phyloP scores from a whole-genome alignment of 495 filamentous ascomycete species.

The Filosporella fistucella region DNA sequence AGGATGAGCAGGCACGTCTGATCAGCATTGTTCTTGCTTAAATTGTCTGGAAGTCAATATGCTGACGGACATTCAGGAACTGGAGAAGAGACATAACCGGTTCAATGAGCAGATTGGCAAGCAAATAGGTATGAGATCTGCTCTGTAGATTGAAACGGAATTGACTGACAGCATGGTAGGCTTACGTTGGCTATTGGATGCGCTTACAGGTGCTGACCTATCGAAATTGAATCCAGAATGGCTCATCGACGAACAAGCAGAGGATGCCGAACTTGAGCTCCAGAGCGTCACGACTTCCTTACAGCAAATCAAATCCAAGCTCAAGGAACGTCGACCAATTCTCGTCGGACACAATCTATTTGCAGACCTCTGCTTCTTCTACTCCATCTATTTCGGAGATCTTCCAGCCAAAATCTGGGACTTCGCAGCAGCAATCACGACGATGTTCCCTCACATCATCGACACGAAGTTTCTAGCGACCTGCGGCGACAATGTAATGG shows the following conservation, averaged over 20 bases:
- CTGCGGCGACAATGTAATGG: slow-evolving; percentile 14
- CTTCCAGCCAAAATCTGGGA: slow-evolving; percentile 58
- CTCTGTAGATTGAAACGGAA: not conserved
- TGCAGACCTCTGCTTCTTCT: slow-evolving; percentile 68
- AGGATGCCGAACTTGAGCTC: slow-evolving; percentile 21
- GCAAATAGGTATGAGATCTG: slow-evolving; percentile 23
- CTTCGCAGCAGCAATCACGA: slow-evolving; percentile 58
- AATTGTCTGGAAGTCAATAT: slow-evolving; percentile 7
- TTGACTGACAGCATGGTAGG: slow-evolving; percentile 32
- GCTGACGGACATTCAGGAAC: slow-evolving; percentile 8
- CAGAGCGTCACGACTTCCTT: slow-evolving; percentile 26
- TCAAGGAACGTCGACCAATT: slow-evolving; percentile 45
- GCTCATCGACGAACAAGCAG: slow-evolving; percentile 25
- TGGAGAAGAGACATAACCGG: slow-evolving; percentile 1
- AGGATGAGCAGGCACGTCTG: slow-evolving; percentile 19
- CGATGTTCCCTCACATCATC: slow-evolving; percentile 61
- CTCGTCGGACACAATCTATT: slow-evolving; percentile 78
- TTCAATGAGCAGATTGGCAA: slow-evolving; percentile 26
- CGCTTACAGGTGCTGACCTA: slow-evolving; percentile 55
- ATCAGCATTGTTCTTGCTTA: not conserved
- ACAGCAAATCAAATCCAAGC: slow-evolving; percentile 24
- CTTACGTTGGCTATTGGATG: slow-evolving; percentile 68
- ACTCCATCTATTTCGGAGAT: slow-evolving; percentile 60
- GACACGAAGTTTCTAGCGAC: slow-evolving; percentile 77
- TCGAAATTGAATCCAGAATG: slow-evolving; percentile 39